Percentiles rank a stretch among this genome's conserved stretches.
Conservation (phyloP, 2,329 filamentous ascomycete genomes). For the Colletotrichum caudatum region DNA sequence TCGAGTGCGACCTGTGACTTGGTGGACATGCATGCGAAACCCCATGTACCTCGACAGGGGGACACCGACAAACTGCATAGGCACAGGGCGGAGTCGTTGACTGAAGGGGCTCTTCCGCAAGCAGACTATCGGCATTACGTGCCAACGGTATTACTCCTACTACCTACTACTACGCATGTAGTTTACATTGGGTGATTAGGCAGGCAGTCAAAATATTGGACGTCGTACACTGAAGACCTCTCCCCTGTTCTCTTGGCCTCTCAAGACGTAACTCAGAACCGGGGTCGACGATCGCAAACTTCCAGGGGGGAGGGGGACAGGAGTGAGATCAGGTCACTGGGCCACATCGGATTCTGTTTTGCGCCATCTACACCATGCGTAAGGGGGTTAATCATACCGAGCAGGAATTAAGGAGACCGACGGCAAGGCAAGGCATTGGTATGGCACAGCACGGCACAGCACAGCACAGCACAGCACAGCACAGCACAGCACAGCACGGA, state of each 20-base stretch:
- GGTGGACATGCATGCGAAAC: not conserved
- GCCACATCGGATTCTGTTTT: not conserved
- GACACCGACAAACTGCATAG: not conserved
- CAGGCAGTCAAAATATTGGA: not conserved
- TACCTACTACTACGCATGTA: too few relatives aligned
- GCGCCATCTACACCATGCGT: slow-evolving; percentile 2
- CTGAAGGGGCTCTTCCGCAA: not conserved
- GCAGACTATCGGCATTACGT: slow-evolving; percentile 5
- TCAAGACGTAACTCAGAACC: slow-evolving; percentile 1
- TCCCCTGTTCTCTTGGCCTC: not conserved
- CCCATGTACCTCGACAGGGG: not conserved
- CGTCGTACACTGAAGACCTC: not conserved
- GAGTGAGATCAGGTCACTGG: not conserved
- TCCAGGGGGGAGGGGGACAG: not conserved
- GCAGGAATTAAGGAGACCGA: slow-evolving; percentile 4
- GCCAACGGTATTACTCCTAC: not conserved
- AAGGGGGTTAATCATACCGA: not conserved
- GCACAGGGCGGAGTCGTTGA: not conserved
- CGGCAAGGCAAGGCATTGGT: not conserved
- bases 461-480: too few relatives aligned
- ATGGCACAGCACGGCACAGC: not conserved
- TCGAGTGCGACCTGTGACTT: not conserved
- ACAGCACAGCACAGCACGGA: not conserved
- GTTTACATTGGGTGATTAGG: too few relatives aligned
- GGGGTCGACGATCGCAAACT: not conserved